Evolutionary conservation across 805 yeast species (phyloP), one percentile per base, ranked within the genome.

Genomic region (Lipomyces mesembrius): DNA sequence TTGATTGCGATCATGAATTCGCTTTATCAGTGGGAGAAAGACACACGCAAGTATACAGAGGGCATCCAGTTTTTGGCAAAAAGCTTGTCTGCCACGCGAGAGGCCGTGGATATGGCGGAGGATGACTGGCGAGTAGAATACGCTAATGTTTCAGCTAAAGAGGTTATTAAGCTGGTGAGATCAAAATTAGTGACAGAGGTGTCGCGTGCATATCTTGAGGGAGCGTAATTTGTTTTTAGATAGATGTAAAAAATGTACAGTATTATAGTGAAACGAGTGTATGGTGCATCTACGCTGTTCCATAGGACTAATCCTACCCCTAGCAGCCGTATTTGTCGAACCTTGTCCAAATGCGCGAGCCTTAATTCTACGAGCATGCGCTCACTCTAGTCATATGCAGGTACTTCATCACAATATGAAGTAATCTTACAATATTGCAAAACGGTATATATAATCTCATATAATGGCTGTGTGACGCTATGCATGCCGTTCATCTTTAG

Each of bases 191-290:
- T 75, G 14, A 60, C 55, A 22, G 75, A 72, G 54, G 56, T 73
- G 17, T 70, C 76, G 14, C 58, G 74, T 20, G 75, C 75, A 27
- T 72, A 62, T 54, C 62, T 70, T 5, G 72, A 71, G 27, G 72
- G 65, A 5, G 64, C 43, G 59, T 59, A 57, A 59, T 11, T n/a
- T n/a, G 22, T 17, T 43, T 17, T 43, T 27, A 22, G 25, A 22
- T 39, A 51, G 22, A 46, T 57, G 17, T 37, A 37, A 25, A n/a
- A 22, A 52, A 43, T 43, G 17, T 37, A 37, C 7, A 7, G 5
- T 29, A 29, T 5, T 29, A 29, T 29, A 29, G 4, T 29, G 32
- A 29, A 27, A 29, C 32, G 32, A 5, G 32, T 29, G 32, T 29
- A 29, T 29, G 7, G 32, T 29, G 32, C 7, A 29, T 27, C 5